phyloP scores from a whole-genome alignment of 768 basidiomycete genomes.

The Mycena epipterygia region DNA sequence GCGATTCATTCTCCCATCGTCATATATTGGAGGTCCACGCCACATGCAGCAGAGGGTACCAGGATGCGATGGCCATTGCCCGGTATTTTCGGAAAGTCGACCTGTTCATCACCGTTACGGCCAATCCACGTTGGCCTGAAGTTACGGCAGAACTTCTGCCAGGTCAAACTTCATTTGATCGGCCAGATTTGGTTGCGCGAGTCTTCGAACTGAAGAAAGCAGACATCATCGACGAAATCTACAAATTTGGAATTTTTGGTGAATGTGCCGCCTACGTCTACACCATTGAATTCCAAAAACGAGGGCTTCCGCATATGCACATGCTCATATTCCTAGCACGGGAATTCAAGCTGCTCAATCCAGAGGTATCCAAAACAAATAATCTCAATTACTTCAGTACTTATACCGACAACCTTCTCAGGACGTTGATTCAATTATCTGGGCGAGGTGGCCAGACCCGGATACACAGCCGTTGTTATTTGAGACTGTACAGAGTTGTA shows the following conservation, averaged over 20 bases:
- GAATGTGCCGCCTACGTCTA: constrained; percentile 55
- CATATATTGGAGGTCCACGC: constrained; percentile 34
- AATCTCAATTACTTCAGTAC: no score
- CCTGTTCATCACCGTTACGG: constrained; percentile 66
- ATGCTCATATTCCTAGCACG: constrained; percentile 46
- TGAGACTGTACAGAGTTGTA: constrained; percentile 6
- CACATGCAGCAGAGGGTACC: constrained; percentile 52
- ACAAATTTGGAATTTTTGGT: constrained; percentile 57
- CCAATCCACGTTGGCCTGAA: constrained; percentile 65
- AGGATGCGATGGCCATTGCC: constrained; percentile 58
- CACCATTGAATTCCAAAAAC: constrained; percentile 68
- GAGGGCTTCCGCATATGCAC: constrained; percentile 67
- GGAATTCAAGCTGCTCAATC: background rate
- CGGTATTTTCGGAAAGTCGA: constrained; percentile 42
- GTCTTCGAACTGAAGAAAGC: constrained; percentile 62
- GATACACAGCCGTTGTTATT: constrained; percentile 13
- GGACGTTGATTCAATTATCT: constrained; percentile 53
- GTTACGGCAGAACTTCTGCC: constrained; percentile 53
- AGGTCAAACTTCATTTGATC: constrained; percentile 54
- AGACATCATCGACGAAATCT: constrained; percentile 52
- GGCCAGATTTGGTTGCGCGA: constrained; percentile 62
- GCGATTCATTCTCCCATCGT: constrained; percentile 40
- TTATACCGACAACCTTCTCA: no score
- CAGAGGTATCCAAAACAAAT: constrained; percentile 38
- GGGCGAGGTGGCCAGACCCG: constrained; percentile 56